Evolutionary conservation across 1,139 yeast species (phyloP), one percentile per base, ranked within the genome.

Genomic region (Magnusiomyces ingens): DNA sequence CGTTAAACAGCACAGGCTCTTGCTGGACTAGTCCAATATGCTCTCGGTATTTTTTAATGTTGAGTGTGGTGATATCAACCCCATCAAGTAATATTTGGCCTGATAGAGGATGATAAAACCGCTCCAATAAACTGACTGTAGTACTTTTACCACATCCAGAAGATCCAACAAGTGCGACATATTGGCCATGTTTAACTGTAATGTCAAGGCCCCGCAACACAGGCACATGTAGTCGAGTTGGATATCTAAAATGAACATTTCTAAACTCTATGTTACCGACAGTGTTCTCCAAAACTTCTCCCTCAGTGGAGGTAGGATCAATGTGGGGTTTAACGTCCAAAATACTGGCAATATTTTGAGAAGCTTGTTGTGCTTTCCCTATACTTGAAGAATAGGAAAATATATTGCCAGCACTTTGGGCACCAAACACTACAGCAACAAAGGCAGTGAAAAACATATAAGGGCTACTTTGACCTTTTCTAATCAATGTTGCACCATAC

Each of bases 91-190:
- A 60, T 15, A 91, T 81, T 48, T 69, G 62, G 6, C 99, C 98
- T 0, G 72, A 62, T 2, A 74, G 64, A 1, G 96, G 94, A 59
- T 85, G 83, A 67, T 91, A 91, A 67, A 88, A 90, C 55, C 95
- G 73, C 59, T 90, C 77, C 52, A 89, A 70, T 52, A 91, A 72
- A 29, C 91, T 85, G n/a, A 95, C 85, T 38, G 94, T 84, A 0
- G 97, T 91, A 1, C 96, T 86, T 70, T 91, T 91, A 43, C 98
- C 98, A 63, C 95, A 81, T 3, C 98, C 98, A 2, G 96, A 88
- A 1, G 97, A 94, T 0, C 98, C 99, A 2, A 91, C 98, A 57
- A 91, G 78, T 61, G 98, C 95, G 37, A 89, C 88, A 63, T 87
- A 88, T 56, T 94, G 90, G 1, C 97, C 97, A 49, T 82, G 76